A percentile compares a stretch with the other conserved stretches of the same genome.
Conservation (phyloP, 2,329 filamentous ascomycete species). For the Diaporthe eres region DNA sequence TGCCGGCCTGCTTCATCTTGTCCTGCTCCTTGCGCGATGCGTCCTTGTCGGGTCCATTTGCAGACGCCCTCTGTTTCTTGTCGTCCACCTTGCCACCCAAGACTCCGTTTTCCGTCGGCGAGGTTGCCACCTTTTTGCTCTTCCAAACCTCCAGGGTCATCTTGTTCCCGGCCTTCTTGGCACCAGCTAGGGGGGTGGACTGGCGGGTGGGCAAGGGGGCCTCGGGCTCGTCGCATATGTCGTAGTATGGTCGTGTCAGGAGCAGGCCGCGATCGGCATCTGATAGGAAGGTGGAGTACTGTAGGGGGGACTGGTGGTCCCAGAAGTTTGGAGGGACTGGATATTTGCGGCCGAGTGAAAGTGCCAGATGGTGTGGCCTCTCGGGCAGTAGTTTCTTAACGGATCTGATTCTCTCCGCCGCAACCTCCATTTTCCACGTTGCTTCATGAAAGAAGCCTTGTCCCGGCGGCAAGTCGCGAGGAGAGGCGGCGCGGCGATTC, state of each 20-base stretch:
- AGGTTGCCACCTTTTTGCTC: conserved; percentile 61
- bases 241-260: conserved; percentile 69
- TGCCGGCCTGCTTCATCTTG: conserved; percentile 42
- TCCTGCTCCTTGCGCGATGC: conserved; percentile 41
- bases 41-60: conserved; percentile 41
- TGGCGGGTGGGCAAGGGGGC: conserved; percentile 42
- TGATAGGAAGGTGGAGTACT: conserved; percentile 71
- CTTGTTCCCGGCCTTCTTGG: conserved; percentile 58
- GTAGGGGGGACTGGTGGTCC: conserved; percentile 61
- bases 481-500: background rate
- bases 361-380: conserved; percentile 67
- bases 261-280: conserved; percentile 71
- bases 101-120: conserved; percentile 51
- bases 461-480: conserved; percentile 37
- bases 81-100: conserved; percentile 43
- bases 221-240: conserved; percentile 67
- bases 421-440: conserved; percentile 68
- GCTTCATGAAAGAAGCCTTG: conserved; percentile 42
- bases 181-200: conserved; percentile 46
- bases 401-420: conserved; percentile 69
- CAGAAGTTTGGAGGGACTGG: conserved; percentile 59
- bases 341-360: conserved; percentile 63
- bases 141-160: conserved; percentile 72
- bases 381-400: conserved; percentile 66
- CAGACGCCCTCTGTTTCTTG: conserved; percentile 42